Conservation (phyloP, 2,329 filamentous ascomycete genomes). For the Claviceps maximensis region DNA sequence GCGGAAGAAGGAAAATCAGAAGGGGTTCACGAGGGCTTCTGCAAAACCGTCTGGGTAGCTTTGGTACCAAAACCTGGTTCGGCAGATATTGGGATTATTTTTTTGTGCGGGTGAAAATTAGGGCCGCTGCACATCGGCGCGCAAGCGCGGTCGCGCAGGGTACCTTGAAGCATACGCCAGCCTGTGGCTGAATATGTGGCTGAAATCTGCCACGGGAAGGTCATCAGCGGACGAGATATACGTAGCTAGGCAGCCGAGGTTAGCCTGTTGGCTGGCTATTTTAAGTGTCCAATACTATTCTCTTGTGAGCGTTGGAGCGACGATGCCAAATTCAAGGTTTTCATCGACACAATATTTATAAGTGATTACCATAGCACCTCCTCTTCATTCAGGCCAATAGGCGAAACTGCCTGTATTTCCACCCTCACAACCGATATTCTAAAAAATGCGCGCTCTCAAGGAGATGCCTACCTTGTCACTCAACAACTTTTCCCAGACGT, state of each 20-base stretch:
- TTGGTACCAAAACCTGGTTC: conserved; percentile 9
- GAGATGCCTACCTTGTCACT: not conserved
- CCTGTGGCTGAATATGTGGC: not conserved
- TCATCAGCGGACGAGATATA: not conserved
- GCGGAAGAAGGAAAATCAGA: conserved; percentile 21
- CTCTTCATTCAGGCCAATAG: not conserved
- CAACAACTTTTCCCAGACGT: not conserved
- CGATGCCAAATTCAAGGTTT: not conserved
- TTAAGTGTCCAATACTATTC: not conserved
- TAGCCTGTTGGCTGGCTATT: not conserved
- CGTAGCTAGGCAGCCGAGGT: not conserved
- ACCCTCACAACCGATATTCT: not conserved
- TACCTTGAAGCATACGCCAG: conserved; percentile 1
- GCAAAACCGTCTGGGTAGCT: conserved; percentile 12
- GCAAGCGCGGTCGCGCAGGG: conserved; percentile 1
- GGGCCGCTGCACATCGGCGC: conserved; percentile 21
- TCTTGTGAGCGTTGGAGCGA: not conserved
- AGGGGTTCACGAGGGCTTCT: conserved; percentile 14
- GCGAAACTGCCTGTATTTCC: not conserved
- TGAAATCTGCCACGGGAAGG: not conserved
- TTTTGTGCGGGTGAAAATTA: conserved; percentile 41
- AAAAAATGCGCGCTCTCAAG: not conserved
- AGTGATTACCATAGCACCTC: too few relatives aligned
- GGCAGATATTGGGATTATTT: conserved; percentile 27
- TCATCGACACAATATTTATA: not conserved